Evolutionary conservation across 2,329 filamentous ascomycete species (phyloP).

Genomic region (Calonectria pseudoreteaudii): DNA sequence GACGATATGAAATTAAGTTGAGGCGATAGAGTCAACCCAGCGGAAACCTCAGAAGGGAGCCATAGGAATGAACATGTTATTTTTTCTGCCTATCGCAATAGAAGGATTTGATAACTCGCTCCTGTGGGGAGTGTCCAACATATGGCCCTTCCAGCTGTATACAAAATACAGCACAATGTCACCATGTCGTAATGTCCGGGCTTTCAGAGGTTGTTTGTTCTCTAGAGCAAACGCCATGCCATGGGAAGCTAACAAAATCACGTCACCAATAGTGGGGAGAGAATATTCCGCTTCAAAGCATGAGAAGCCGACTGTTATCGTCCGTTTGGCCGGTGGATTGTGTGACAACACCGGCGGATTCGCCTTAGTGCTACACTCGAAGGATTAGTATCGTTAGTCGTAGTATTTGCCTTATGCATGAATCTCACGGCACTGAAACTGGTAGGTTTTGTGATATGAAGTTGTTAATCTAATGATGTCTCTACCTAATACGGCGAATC

Average conservation of each 20-base stretch:
- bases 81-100: neutral
- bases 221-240: neutral
- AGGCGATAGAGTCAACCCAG: neutral
- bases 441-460: too few relatives aligned
- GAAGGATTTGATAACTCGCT: neutral
- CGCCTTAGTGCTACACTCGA: too few relatives aligned
- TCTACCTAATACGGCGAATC: too few relatives aligned
- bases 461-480: too few relatives aligned
- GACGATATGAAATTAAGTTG: neutral
- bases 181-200: neutral
- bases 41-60: neutral
- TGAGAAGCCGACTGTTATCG: too few relatives aligned
- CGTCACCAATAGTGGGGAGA: neutral
- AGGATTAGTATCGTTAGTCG: too few relatives aligned
- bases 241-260: neutral
- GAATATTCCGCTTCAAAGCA: neutral
- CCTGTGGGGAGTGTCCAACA: neutral
- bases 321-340: too few relatives aligned
- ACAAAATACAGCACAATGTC: neutral
- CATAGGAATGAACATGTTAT: neutral
- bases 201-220: neutral
- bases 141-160: neutral
- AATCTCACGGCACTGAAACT: too few relatives aligned
- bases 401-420: too few relatives aligned
- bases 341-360: too few relatives aligned